phyloP scores from a whole-genome alignment of 1,284 basidiomycete species.

The Pisolithus thermaeus region DNA sequence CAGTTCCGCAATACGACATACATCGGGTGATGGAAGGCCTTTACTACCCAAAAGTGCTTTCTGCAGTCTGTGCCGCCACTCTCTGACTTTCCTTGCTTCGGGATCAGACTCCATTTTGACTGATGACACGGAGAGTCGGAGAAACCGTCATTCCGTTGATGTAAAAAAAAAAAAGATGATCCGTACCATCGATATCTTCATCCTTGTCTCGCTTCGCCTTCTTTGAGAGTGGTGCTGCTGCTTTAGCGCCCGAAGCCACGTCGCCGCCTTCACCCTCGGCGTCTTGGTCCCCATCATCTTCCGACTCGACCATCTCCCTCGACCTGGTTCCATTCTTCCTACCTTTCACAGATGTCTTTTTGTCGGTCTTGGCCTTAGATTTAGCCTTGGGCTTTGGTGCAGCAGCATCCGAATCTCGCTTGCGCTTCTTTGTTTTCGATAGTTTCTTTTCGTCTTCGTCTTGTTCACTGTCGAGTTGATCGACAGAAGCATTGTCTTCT shows the following conservation, averaged over 20 bases:
- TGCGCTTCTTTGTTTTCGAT: constrained; percentile 55
- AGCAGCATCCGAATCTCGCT: constrained; percentile 43
- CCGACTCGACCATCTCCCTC: constrained; percentile 65
- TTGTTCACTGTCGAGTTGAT: constrained; percentile 57
- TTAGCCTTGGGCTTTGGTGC: constrained; percentile 36
- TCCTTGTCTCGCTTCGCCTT: constrained; percentile 62
- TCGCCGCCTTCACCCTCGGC: constrained; percentile 43
- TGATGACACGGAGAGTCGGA: constrained; percentile 17
- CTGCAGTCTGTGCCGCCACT: constrained; percentile 81
- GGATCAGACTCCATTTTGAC: constrained; percentile 54
- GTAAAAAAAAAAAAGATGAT: background rate
- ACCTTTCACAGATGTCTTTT: constrained; percentile 34
- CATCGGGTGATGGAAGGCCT: constrained; percentile 42
- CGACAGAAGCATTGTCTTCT: constrained; percentile 62
- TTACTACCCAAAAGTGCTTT: constrained; percentile 68
- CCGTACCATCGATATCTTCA: constrained; percentile 54
- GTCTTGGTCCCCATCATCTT: constrained; percentile 46
- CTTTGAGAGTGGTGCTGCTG: constrained; percentile 59
- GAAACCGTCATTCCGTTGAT: constrained; percentile 2
- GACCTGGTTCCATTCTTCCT: constrained; percentile 60
- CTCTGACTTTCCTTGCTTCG: constrained; percentile 68
- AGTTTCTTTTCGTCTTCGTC: constrained; percentile 43
- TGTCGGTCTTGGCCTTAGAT: constrained; percentile 31
- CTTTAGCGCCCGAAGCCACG: constrained; percentile 49
- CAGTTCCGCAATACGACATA: constrained; percentile 17